Conservation (phyloP, 2,329 filamentous ascomycete species). For the Ceratocystiopsis sp. region DNA sequence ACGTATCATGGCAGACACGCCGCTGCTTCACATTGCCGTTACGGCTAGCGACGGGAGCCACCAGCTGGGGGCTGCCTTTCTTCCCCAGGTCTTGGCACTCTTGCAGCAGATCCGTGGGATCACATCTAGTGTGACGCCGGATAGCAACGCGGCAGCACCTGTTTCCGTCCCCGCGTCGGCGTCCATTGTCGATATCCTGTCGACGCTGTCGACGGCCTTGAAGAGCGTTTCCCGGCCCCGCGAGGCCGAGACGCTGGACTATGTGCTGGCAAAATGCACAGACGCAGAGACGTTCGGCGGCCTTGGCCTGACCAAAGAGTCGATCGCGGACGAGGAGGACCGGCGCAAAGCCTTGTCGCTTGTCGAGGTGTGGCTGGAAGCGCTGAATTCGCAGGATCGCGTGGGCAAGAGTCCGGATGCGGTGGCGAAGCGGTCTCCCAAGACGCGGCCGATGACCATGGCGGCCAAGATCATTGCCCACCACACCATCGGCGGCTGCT, state of each 20-base stretch:
- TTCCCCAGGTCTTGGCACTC: background rate
- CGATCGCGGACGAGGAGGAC: background rate
- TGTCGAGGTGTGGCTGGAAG: background rate
- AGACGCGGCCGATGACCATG: slow-evolving; percentile 19
- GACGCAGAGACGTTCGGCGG: background rate
- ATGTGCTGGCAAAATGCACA: background rate
- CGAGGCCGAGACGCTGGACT: background rate
- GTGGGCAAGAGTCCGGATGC: background rate
- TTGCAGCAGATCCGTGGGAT: background rate
- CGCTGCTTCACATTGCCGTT: background rate
- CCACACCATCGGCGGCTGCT: slow-evolving; percentile 16
- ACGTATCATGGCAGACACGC: background rate
- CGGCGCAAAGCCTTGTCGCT: background rate
- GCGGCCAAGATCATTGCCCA: slow-evolving; percentile 27
- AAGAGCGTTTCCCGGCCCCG: background rate
- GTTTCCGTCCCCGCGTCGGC: background rate
- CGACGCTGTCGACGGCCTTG: background rate
- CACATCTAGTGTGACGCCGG: background rate
- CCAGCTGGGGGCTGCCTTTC: background rate
- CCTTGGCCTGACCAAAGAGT: background rate
- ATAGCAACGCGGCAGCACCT: background rate
- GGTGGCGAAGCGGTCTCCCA: slow-evolving; percentile 14
- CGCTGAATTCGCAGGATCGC: background rate
- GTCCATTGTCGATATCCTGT: background rate
- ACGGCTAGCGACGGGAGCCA: background rate